Conservation (phyloP, 352 stramenopile genomes). For the Thalassiosira exigua region DNA sequence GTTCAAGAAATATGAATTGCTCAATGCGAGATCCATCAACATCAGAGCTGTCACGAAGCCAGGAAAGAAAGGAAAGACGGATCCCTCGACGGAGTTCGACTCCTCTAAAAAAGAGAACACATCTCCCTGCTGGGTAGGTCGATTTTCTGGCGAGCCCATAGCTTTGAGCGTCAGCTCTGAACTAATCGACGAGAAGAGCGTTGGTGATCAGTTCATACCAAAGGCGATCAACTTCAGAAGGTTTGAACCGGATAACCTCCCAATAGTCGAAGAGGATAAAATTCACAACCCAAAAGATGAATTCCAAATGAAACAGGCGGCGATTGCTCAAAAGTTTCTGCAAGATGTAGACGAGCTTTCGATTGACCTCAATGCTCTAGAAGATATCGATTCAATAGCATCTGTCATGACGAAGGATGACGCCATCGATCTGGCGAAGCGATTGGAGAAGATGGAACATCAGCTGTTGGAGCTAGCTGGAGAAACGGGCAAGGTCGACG, state of each 20-base stretch:
- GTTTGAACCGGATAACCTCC: not conserved
- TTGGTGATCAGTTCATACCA: not conserved
- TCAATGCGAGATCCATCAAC: too few species aligned
- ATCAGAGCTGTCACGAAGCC: too few species aligned
- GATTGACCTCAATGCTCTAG: not conserved
- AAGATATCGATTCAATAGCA: not conserved
- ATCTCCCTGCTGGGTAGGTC: too few species aligned
- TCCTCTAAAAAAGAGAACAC: too few species aligned
- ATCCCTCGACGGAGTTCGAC: too few species aligned
- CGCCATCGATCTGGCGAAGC: not conserved
- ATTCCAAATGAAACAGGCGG: not conserved
- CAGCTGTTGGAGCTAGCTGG: not conserved
- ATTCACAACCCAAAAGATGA: not conserved
- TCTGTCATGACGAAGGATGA: not conserved
- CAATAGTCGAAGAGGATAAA: not conserved
- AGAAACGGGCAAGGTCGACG: not conserved
- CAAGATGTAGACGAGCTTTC: not conserved
- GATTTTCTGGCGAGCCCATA: not conserved
- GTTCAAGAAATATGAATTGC: too few species aligned
- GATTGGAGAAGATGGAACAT: not conserved
- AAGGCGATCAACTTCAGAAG: slow-evolving; percentile 1
- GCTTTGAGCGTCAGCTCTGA: slow-evolving; percentile 2
- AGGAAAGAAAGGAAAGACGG: too few species aligned
- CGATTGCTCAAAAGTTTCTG: not conserved
- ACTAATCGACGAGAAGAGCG: not conserved